Base-by-base conservation (phyloP, 2,329 filamentous ascomycete genomes). In the Ophiostoma sp. region DNA sequence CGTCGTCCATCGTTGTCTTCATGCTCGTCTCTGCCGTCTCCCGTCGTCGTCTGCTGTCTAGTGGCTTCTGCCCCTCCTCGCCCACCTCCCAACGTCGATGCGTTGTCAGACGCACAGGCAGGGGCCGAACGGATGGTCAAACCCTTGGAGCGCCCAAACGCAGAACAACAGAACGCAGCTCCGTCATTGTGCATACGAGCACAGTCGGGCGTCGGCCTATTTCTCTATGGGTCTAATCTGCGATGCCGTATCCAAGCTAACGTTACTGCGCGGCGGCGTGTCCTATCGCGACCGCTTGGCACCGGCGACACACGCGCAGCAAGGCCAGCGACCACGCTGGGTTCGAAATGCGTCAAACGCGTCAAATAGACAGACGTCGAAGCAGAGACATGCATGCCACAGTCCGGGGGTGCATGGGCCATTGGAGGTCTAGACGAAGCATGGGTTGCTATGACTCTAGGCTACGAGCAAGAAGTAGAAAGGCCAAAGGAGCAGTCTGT, bases 141-240 rank as follows among this genome's bases (percentile, higher is more conserved):
- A n/a, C 2, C 45, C 16, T n/a, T 16, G 16, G 45, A 49, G n/a
- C n/a, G 7, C 14, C 16, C 6, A 7, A 16, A 55, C 49, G 27
- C 7, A 55, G 7, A 36, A 3, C 5, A 18, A 9, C 27, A 55
- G 27, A 55, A 55, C 60, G 60, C 41, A n/a, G 45, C 64, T 64
- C 40, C 44, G 67, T 69, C 64, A 66, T 58, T 66, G 64, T 69
- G 67, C 64, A 69, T 65, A 27, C 27, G 36, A 16, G 38, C 27
- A 38, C 49, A 55, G 6, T 27, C 27, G 27, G 27, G 49, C 7
- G 36, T 40, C 36, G 9, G 12, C n/a, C 9, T 36, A 11, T 55
- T 55, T 55, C 9, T 4, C 45, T 18, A 27, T 55, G n/a, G 42
- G 27, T 27, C 27, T 45, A 27, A 27, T 52, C 16, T 52, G 47